phyloP scores from a whole-genome alignment of 2,329 filamentous ascomycete species.

The Epichloe amarillans region DNA sequence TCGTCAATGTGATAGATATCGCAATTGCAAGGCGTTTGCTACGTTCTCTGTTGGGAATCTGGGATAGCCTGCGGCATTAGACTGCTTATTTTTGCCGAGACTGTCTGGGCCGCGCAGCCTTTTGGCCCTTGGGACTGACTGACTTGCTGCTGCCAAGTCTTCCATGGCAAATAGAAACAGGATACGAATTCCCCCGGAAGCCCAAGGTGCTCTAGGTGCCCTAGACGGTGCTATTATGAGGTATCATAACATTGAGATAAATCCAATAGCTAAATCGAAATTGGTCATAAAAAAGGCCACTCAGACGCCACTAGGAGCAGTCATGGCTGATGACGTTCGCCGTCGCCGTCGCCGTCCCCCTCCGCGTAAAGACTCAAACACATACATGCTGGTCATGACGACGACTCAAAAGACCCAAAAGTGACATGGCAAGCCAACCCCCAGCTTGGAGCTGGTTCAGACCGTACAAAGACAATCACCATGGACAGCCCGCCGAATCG shows the following conservation, averaged over 20 bases:
- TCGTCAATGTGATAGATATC: background rate
- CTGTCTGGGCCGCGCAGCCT: background rate
- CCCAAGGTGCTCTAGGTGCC: too few species aligned
- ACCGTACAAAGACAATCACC: background rate
- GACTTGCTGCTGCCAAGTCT: background rate
- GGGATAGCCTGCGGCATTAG: background rate
- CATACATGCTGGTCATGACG: too few species aligned
- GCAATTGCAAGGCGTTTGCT: background rate
- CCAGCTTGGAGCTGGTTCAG: background rate
- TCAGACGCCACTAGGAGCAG: too few species aligned
- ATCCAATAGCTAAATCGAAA: background rate
- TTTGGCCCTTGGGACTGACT: background rate
- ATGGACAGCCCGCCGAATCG: background rate
- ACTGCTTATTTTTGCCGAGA: background rate
- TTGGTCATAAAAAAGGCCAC: background rate
- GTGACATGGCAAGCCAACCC: background rate
- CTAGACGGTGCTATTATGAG: background rate
- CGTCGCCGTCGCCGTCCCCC: too few species aligned
- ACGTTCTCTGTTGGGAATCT: too few species aligned
- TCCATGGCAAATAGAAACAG: too few species aligned
- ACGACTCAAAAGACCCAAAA: too few species aligned
- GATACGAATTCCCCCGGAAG: too few species aligned
- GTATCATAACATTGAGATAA: background rate
- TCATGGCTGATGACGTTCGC: too few species aligned
- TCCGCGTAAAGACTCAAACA: too few species aligned